These are phyloP conservation scores for Penicillium turbatum DNA, from an alignment of 495 filamentous ascomycete genomes.

Conservation along the genomic window DNA sequence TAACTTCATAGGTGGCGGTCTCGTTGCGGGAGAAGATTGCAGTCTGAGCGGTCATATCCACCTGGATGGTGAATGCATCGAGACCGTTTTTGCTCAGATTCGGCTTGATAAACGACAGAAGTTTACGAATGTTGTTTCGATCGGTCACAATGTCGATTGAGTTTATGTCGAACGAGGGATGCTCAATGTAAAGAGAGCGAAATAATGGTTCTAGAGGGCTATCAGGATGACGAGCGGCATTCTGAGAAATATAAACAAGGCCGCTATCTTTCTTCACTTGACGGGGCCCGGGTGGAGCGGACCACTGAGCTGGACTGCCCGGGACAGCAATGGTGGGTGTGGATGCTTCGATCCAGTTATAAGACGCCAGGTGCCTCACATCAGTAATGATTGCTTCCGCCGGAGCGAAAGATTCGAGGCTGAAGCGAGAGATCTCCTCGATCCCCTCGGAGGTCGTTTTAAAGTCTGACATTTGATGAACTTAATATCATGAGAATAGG, in stretches of 20 bases:
- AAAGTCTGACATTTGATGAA: background rate
- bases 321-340: slow-evolving; percentile 17
- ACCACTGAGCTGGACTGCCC: slow-evolving; percentile 12
- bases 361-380: background rate
- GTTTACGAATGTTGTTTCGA: slow-evolving; percentile 50
- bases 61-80: slow-evolving; percentile 38
- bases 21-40: slow-evolving; percentile 42
- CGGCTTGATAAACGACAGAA: slow-evolving; percentile 47
- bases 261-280: slow-evolving; percentile 12
- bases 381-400: background rate
- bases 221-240: slow-evolving; percentile 13
- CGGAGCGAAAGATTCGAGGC: background rate
- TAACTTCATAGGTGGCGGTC: slow-evolving; percentile 21
- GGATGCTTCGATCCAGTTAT: background rate
- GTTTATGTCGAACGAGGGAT: slow-evolving; percentile 42
- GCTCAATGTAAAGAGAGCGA: slow-evolving; percentile 39
- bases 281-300: slow-evolving; percentile 1
- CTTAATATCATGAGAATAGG: no score
- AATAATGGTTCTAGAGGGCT: slow-evolving; percentile 51
- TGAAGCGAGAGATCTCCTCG: background rate
- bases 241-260: slow-evolving; percentile 17
- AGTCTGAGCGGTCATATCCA: slow-evolving; percentile 40
- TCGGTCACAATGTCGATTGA: slow-evolving; percentile 48
- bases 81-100: background rate
- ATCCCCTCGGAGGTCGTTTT: background rate